A percentile compares a stretch with the other conserved stretches of the same genome.
These are phyloP conservation scores for Dissoconium aciculare DNA, from an alignment of 2,329 filamentous ascomycete species.

Conservation along the genomic window DNA sequence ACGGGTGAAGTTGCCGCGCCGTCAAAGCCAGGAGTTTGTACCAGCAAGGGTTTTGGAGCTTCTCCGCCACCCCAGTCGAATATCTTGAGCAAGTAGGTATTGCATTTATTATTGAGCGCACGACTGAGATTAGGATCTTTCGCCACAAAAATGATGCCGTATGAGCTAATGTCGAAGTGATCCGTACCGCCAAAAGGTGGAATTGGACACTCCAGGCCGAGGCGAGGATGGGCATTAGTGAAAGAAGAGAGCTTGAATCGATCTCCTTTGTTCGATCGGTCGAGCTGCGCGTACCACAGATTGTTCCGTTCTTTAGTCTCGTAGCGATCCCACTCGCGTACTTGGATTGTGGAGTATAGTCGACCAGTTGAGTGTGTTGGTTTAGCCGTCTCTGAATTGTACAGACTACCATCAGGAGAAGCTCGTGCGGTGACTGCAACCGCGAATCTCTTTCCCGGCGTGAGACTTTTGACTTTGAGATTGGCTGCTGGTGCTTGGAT, in stretches of 20 bases:
- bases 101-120: conserved; percentile 64
- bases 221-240: conserved; percentile 49
- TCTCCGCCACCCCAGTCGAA: conserved; percentile 42
- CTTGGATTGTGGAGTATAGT: conserved; percentile 38
- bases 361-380: conserved; percentile 33
- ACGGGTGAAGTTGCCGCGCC: conserved; percentile 53
- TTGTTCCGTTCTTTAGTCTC: conserved; percentile 54
- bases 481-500: conserved; percentile 35
- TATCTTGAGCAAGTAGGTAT: conserved; percentile 60
- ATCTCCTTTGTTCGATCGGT: conserved; percentile 18
- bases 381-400: conserved; percentile 35
- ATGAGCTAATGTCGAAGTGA: conserved; percentile 61
- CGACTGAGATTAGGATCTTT: conserved; percentile 58
- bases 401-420: conserved; percentile 51
- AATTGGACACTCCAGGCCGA: conserved; percentile 49
- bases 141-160: conserved; percentile 57
- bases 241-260: conserved; percentile 32
- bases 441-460: conserved; percentile 24
- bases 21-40: conserved; percentile 43
- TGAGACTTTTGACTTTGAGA: conserved; percentile 31
- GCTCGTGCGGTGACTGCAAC: conserved; percentile 45
- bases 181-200: conserved; percentile 62
- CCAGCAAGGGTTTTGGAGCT: conserved; percentile 37
- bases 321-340: conserved; percentile 41
- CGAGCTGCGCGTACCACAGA: conserved; percentile 56